Conservation (phyloP, 2,329 filamentous ascomycete species). For the Diaporthe australafricana region DNA sequence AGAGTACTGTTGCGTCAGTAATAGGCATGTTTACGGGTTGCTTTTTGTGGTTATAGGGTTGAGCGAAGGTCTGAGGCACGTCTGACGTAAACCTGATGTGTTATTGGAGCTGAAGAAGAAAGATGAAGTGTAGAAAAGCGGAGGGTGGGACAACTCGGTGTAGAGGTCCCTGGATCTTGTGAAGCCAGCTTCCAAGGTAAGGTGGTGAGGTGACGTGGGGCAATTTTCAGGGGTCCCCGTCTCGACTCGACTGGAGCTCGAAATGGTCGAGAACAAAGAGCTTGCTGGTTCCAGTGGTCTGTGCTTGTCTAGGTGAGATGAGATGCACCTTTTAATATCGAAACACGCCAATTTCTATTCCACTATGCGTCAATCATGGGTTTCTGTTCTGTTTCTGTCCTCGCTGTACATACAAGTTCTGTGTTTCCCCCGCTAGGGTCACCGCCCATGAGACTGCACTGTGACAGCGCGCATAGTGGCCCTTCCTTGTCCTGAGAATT, state of each 20-base stretch:
- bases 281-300: constrained; percentile 26
- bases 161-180: constrained; percentile 22
- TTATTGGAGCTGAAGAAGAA: constrained; percentile 3
- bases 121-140: neutral
- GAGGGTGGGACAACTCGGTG: neutral
- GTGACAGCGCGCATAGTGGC: constrained; percentile 10
- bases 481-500: neutral
- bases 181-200: constrained; percentile 30
- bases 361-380: neutral
- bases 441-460: neutral
- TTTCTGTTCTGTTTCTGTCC: neutral
- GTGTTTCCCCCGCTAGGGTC: neutral
- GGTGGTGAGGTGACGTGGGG: constrained; percentile 33
- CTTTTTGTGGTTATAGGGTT: neutral
- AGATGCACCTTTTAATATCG: neutral
- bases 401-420: neutral
- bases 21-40: constrained; percentile 36
- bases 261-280: constrained; percentile 25
- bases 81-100: neutral
- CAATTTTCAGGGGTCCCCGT: constrained; percentile 17
- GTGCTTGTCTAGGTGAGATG: neutral
- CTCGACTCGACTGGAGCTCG: neutral
- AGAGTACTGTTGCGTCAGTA: constrained; percentile 39
- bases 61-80: neutral
- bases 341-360: neutral